These are phyloP conservation scores for Aspergillus amoenus DNA, from an alignment of 2,329 filamentous ascomycete species.

Conservation along the genomic window DNA sequence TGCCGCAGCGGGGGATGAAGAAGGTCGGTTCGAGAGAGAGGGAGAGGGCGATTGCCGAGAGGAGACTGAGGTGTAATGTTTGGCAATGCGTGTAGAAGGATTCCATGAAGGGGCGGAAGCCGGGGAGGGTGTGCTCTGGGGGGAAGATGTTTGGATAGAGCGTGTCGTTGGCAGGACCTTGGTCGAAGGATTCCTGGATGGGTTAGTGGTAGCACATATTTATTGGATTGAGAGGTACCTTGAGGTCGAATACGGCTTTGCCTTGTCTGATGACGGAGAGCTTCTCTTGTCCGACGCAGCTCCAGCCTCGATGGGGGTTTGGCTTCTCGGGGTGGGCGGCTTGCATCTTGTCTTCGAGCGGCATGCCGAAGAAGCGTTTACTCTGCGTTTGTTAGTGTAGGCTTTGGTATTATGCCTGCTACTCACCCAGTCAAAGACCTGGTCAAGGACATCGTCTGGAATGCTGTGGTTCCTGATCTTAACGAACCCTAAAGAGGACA, in stretches of 20 bases:
- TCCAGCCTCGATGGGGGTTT: conserved; percentile 33
- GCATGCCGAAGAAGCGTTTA: conserved; percentile 25
- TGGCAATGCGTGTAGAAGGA: conserved; percentile 9
- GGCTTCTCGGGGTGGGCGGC: conserved; percentile 30
- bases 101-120: conserved; percentile 15
- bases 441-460: conserved; percentile 1
- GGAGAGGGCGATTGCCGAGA: conserved; percentile 3
- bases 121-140: conserved; percentile 1
- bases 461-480: conserved; percentile 8
- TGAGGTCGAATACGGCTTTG: conserved; percentile 22
- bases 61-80: background rate
- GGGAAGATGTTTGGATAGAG: conserved; percentile 14
- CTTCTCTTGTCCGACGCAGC: conserved; percentile 32
- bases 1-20: background rate
- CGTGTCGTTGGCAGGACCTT: conserved; percentile 1
- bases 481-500: conserved; percentile 5
- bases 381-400: background rate
- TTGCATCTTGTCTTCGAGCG: conserved; percentile 27
- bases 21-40: background rate
- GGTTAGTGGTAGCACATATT: background rate
- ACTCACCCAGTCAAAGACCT: conserved; percentile 6
- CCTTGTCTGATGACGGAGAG: conserved; percentile 22
- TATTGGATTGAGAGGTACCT: conserved; percentile 7
- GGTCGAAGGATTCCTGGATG: conserved; percentile 15
- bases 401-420: background rate